Evolutionary conservation across 73 alveolate genomes (phyloP), one percentile per base, ranked within the genome.

Genomic region (Tetrahymena borealis): DNA sequence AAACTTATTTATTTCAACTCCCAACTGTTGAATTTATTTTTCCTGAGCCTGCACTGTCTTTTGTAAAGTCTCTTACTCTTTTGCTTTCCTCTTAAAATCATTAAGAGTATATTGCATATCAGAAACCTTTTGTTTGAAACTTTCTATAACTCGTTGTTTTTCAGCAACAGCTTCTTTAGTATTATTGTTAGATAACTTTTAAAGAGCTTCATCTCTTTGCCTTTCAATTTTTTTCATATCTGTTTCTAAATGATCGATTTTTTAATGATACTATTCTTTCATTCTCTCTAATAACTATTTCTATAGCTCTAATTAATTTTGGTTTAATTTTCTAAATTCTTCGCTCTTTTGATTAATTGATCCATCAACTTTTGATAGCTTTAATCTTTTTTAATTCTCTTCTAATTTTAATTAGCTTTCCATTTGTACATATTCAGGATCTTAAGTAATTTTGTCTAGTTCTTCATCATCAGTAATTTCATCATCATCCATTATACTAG

Each of bases 61-160:
- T 85, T 78, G 92, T 91, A 94, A 24, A 15, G 39, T 78, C n/a
- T 39, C 78, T 42, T 94, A 95, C 78, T 96, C 97, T 93, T 93
- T 94, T 32, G 95, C 97, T 93, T 96, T 96, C 78, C 91, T 41
- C 90, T 93, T 96, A 85, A 91, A 90, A 3, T 93, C 96, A 32
- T 94, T 96, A 11, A 96, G 94, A 92, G 91, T 91, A 7, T 85
- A 94, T 77, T 96, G 96, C 79, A 96, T 39, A 9, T 95, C 98
- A 78, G 78, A 90, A n/a, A 96, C 94, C 91, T 95, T 96, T 91
- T 91, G 60, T 94, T 94, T 96, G 90, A 94, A 96, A 13, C 39
- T 24, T 33, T 91, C 97, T 31, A 93, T 95, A 32, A 96, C 90
- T 38, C 90, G 18, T 13, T 91, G 43, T 78, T 96, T 96, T 42